Percentiles rank a stretch among this genome's conserved stretches.
These are phyloP conservation scores for Acanthamoeba lugdunensis DNA, from an alignment of 208 protist species.

Conservation along the genomic window DNA sequence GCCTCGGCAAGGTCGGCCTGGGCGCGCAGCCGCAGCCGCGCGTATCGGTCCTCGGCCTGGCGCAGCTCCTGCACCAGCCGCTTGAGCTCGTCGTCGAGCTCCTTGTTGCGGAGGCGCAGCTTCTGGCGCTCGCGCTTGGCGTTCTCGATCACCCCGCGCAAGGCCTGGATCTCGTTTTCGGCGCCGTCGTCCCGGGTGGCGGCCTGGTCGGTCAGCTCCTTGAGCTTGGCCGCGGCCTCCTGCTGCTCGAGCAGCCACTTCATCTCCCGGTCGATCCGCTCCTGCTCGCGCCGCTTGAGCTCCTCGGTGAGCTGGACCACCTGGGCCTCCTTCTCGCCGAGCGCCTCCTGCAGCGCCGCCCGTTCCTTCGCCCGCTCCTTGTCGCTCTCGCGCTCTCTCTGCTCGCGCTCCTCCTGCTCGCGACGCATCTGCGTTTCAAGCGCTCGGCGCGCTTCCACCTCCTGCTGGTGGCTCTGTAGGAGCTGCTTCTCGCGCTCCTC, in stretches of 20 bases:
- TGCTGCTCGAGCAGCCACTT: constrained; percentile 23
- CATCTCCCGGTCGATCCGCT: constrained; percentile 15
- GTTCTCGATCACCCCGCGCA: not conserved
- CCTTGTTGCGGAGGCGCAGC: constrained; percentile 7
- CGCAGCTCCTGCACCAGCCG: constrained; percentile 37
- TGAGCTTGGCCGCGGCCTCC: not conserved
- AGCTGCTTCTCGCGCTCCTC: not conserved
- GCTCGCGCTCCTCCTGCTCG: not conserved
- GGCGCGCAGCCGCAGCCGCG: not conserved
- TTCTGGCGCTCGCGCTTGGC: not conserved
- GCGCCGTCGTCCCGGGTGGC: not conserved
- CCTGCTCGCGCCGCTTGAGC: not conserved
- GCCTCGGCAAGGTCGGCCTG: not conserved
- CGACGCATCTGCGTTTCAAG: constrained; percentile 48
- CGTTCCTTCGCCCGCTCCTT: not conserved
- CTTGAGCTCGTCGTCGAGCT: not conserved
- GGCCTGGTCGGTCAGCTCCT: not conserved
- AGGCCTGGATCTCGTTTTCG: not conserved
- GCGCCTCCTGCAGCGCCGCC: not conserved
- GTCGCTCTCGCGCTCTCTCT: not conserved
- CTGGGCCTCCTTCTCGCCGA: constrained; percentile 5
- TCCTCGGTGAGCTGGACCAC: not conserved
- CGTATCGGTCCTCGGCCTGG: not conserved
- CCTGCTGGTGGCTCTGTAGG: not conserved
- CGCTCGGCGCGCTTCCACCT: not conserved